A percentile compares a stretch with the other conserved stretches of the same genome.
Conservation (phyloP, 1,284 basidiomycete species). For the Rhizopogon hawkerae region DNA sequence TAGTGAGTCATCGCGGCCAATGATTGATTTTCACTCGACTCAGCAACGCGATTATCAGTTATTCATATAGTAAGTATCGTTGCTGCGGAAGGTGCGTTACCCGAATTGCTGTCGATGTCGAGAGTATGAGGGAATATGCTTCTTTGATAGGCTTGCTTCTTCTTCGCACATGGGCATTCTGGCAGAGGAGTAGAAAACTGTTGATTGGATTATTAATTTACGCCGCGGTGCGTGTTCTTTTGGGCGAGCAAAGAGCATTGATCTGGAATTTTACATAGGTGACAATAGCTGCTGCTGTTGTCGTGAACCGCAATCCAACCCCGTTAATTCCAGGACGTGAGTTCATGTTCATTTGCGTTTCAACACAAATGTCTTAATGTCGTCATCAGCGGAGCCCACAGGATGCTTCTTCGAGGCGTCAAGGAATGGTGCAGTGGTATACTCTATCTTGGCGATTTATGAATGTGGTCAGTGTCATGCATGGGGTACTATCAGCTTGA, state of each 20-base stretch:
- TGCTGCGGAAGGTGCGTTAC: conserved; percentile 13
- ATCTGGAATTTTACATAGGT: not conserved
- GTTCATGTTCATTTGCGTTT: not conserved
- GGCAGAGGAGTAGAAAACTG: conserved; percentile 12
- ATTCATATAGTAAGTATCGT: conserved; percentile 13
- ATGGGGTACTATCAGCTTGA: not conserved
- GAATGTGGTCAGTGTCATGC: not conserved
- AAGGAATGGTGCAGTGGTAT: not conserved
- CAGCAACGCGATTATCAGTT: conserved; percentile 5
- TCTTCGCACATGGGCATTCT: conserved; percentile 19
- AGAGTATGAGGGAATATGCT: not conserved
- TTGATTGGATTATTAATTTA: conserved; percentile 9
- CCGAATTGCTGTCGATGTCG: not conserved
- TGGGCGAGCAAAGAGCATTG: not conserved
- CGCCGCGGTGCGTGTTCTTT: not conserved
- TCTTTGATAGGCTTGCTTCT: conserved; percentile 13
- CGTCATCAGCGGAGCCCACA: not conserved
- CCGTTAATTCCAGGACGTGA: conserved; percentile 8
- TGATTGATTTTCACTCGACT: not conserved
- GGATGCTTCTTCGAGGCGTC: not conserved
- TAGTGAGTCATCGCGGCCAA: conserved; percentile 3
- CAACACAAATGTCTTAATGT: not conserved
- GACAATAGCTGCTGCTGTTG: conserved; percentile 3
- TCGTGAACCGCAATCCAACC: not conserved
- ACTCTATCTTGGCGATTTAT: not conserved